These are phyloP conservation scores for Falciphora oryzae DNA, from an alignment of 2,329 filamentous ascomycete species.

Conservation along the genomic window DNA sequence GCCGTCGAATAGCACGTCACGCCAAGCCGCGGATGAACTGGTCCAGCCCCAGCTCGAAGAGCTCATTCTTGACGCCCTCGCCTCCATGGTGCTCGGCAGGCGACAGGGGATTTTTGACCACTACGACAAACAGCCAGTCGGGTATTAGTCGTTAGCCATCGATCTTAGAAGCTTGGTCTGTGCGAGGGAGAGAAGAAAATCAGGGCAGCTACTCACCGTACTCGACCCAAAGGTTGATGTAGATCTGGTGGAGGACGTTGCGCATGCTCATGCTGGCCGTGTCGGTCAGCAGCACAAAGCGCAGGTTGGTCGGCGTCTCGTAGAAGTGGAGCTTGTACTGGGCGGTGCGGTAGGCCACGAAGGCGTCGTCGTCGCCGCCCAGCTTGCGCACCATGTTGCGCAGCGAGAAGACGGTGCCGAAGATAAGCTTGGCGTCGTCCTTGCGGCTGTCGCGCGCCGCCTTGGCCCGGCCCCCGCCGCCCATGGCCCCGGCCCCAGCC, in stretches of 20 bases:
- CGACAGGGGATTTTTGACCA: slow-evolving; percentile 65
- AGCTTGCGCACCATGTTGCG: slow-evolving; percentile 96
- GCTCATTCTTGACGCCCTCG: slow-evolving; percentile 63
- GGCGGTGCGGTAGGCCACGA: slow-evolving; percentile 86
- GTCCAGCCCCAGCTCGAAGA: slow-evolving; percentile 68
- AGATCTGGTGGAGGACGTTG: slow-evolving; percentile 94
- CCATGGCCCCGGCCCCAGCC: slow-evolving; percentile 9
- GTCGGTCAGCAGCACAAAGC: slow-evolving; percentile 96
- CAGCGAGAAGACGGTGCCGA: slow-evolving; percentile 92
- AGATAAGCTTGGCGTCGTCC: slow-evolving; percentile 94
- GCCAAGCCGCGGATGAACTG: slow-evolving; percentile 67
- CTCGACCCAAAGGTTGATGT: slow-evolving; percentile 96
- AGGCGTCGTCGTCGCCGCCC: slow-evolving; percentile 88
- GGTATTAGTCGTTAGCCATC: neutral
- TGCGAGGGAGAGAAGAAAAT: neutral
- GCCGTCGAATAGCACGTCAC: slow-evolving; percentile 28
- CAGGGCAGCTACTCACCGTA: slow-evolving; percentile 56
- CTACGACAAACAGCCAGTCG: slow-evolving; percentile 30
- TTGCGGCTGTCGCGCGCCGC: slow-evolving; percentile 24
- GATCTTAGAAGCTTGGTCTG: neutral
- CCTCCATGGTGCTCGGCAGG: slow-evolving; percentile 65
- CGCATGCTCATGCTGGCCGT: slow-evolving; percentile 84
- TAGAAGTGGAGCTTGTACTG: slow-evolving; percentile 99
- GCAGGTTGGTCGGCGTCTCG: slow-evolving; percentile 92
- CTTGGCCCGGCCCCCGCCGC: slow-evolving; percentile 8